Conservation (phyloP, 768 basidiomycete genomes). For the Tephrocybe rancida region DNA sequence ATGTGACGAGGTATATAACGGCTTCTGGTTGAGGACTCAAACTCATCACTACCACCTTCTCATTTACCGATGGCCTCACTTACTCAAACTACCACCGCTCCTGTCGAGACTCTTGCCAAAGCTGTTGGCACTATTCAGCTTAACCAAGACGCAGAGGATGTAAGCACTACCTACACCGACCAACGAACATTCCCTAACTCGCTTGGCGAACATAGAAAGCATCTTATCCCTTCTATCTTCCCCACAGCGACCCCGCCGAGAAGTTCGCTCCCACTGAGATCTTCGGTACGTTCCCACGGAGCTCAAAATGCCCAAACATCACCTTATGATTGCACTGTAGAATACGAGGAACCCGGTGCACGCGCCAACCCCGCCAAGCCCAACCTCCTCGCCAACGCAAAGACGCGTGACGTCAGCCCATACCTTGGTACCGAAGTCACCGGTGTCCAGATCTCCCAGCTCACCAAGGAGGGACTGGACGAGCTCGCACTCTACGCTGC, state of each 20-base stretch:
- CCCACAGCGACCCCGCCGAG: slow-evolving; percentile 46
- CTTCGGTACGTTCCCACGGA: slow-evolving; percentile 34
- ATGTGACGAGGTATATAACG: not conserved
- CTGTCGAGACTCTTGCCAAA: not conserved
- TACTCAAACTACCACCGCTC: slow-evolving; percentile 2
- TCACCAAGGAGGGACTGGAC: slow-evolving; percentile 52
- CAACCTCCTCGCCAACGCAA: slow-evolving; percentile 45
- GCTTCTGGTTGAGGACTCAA: not conserved
- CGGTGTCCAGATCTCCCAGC: slow-evolving; percentile 55
- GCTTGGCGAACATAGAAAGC: slow-evolving; percentile 21
- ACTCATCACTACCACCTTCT: not conserved
- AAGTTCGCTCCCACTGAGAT: slow-evolving; percentile 52
- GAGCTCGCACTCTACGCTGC: slow-evolving; percentile 55
- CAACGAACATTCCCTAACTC: not conserved
- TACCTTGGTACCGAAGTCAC: slow-evolving; percentile 54
- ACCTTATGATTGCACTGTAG: not conserved
- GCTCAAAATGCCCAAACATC: not conserved
- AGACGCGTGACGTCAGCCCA: slow-evolving; percentile 42
- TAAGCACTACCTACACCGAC: not conserved
- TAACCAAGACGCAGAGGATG: not conserved
- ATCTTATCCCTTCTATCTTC: slow-evolving; percentile 52
- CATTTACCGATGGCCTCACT: slow-evolving; percentile 1
- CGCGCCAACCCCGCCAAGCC: slow-evolving; percentile 55
- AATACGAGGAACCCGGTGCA: slow-evolving; percentile 37
- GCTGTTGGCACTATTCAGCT: not conserved